phyloP scores from a whole-genome alignment of 129 eudicot species.

The Tanacetum coccineum region DNA sequence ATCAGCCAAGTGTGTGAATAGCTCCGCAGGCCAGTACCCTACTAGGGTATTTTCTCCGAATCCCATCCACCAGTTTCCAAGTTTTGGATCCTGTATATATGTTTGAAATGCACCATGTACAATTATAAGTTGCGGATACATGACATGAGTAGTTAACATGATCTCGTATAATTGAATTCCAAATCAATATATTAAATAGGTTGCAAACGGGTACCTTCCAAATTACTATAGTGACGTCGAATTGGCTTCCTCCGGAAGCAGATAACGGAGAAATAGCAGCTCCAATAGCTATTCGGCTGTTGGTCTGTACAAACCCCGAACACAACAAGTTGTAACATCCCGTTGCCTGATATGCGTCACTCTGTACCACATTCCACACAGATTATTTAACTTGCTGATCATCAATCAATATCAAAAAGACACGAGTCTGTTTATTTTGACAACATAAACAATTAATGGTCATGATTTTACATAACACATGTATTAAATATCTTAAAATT shows the following conservation, averaged over 20 bases:
- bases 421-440: too few relatives aligned
- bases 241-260: constrained; percentile 55
- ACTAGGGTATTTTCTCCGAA: constrained; percentile 79
- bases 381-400: neutral
- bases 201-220: constrained; percentile 61
- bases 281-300: constrained; percentile 87
- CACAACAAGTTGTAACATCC: constrained; percentile 94
- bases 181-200: too few relatives aligned
- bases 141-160: too few relatives aligned
- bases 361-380: constrained; percentile 39
- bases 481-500: too few relatives aligned
- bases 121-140: neutral
- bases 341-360: constrained; percentile 95
- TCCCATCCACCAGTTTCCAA: constrained; percentile 99
- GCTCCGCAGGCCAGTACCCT: constrained; percentile 90
- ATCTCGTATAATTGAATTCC: too few relatives aligned
- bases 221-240: constrained; percentile 74
- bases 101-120: neutral
- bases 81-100: constrained; percentile 64
- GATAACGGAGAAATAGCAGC: constrained; percentile 96
- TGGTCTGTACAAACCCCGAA: constrained; percentile 88
- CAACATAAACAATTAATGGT: too few relatives aligned
- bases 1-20: constrained; percentile 81
- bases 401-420: neutral
- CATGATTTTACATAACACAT: too few relatives aligned